These are phyloP conservation scores for Leptographium wingfieldii DNA, from an alignment of 2,329 filamentous ascomycete species.

Conservation along the genomic window DNA sequence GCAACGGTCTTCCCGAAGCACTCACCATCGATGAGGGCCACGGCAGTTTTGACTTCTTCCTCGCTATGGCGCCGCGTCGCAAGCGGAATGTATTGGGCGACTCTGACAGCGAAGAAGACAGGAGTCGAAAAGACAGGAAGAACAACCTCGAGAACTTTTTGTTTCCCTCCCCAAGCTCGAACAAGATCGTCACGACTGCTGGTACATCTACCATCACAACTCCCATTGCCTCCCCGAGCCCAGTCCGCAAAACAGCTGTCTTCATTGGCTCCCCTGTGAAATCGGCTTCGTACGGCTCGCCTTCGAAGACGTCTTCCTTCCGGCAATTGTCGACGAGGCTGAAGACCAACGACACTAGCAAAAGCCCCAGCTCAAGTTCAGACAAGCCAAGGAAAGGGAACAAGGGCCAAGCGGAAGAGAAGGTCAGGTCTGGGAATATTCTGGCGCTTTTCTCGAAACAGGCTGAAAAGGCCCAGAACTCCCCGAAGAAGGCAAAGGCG, in stretches of 20 bases:
- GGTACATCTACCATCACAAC: constrained; percentile 16
- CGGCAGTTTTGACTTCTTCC: neutral
- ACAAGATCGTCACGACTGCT: constrained; percentile 16
- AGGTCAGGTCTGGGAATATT: constrained; percentile 42
- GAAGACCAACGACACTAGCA: constrained; percentile 12
- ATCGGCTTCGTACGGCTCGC: constrained; percentile 4
- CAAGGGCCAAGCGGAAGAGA: constrained; percentile 29
- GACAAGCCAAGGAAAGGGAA: constrained; percentile 21
- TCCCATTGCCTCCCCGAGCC: constrained; percentile 27
- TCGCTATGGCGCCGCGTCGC: constrained; percentile 43
- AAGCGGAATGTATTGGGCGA: constrained; percentile 42
- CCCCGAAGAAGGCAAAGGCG: constrained; percentile 12
- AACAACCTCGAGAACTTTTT: constrained; percentile 41
- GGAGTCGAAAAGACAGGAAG: constrained; percentile 19
- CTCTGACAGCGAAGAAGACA: constrained; percentile 36
- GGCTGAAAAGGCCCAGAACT: constrained; percentile 33
- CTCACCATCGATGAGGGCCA: neutral
- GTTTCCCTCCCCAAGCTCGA: constrained; percentile 37
- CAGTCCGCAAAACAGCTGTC: constrained; percentile 21
- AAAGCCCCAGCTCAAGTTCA: constrained; percentile 33
- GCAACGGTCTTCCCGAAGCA: neutral
- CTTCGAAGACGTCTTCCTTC: neutral
- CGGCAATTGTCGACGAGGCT: constrained; percentile 5
- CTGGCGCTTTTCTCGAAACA: constrained; percentile 50
- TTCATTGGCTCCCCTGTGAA: constrained; percentile 1